Evolutionary conservation across 1,284 basidiomycete species (phyloP).

Genomic region (Xerocomus nothofagi): DNA sequence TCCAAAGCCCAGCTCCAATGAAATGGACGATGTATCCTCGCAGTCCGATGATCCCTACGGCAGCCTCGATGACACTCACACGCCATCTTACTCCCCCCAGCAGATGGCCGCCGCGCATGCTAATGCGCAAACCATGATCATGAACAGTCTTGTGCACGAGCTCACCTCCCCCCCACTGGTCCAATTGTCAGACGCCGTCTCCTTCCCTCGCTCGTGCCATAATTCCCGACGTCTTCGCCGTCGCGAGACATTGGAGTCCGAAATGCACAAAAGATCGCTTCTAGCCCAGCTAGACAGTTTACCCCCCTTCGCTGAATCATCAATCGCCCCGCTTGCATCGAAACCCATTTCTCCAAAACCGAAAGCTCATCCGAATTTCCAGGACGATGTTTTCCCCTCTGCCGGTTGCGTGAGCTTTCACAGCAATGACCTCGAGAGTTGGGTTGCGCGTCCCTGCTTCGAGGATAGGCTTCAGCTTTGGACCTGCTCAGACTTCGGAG

Average conservation of each 20-base stretch:
- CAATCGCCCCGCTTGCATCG: constrained; percentile 50
- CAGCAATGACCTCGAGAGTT: constrained; percentile 60
- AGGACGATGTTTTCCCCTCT: constrained; percentile 45
- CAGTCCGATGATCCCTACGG: constrained; percentile 34
- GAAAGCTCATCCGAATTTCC: constrained; percentile 8
- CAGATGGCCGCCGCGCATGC: constrained; percentile 32
- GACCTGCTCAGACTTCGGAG: constrained; percentile 41
- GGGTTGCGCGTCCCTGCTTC: constrained; percentile 72
- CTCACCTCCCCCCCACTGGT: constrained; percentile 53
- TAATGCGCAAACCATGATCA: constrained; percentile 36
- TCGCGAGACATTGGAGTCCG: constrained; percentile 43
- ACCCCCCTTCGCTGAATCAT: constrained; percentile 45
- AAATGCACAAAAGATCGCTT: constrained; percentile 52
- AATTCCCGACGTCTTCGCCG: constrained; percentile 38
- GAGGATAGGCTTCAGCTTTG: constrained; percentile 67
- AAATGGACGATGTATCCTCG: constrained; percentile 23
- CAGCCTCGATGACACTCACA: constrained; percentile 8
- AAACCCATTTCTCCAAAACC: constrained; percentile 35
- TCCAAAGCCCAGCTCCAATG: constrained; percentile 22
- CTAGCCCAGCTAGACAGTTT: constrained; percentile 47
- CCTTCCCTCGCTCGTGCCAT: constrained; percentile 69
- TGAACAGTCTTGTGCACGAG: constrained; percentile 42
- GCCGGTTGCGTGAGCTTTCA: constrained; percentile 40
- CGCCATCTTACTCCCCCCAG: constrained; percentile 8
- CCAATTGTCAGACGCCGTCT: constrained; percentile 41